Evolutionary conservation across 768 basidiomycete genomes (phyloP).

Genomic region (Auriscalpium vulgare): DNA sequence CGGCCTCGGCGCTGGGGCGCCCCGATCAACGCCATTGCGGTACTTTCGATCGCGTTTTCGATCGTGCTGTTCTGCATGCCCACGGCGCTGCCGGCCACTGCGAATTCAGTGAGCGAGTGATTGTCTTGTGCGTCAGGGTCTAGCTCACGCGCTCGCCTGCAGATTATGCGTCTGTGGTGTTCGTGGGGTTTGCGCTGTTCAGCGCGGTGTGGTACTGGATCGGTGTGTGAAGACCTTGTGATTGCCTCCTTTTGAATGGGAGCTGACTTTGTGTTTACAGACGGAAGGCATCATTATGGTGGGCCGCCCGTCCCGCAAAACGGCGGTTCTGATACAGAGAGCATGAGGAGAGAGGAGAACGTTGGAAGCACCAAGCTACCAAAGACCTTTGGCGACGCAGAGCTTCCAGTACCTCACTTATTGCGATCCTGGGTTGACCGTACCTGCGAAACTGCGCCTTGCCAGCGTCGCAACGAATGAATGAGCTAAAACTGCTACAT

Average conservation of each 20-base stretch:
- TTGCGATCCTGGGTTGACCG: too few species aligned
- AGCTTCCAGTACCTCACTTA: too few species aligned
- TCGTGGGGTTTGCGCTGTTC: slow-evolving; percentile 51
- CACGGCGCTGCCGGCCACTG: slow-evolving; percentile 47
- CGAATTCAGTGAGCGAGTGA: slow-evolving; percentile 38
- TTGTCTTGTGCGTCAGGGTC: background rate
- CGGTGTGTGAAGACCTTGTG: slow-evolving; percentile 28
- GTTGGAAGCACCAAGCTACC: too few species aligned
- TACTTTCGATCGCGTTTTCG: slow-evolving; percentile 54
- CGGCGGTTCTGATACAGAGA: too few species aligned
- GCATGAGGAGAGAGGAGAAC: too few species aligned
- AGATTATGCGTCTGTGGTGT: slow-evolving; percentile 66
- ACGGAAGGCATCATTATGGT: slow-evolving; percentile 34
- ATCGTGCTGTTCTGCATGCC: slow-evolving; percentile 67
- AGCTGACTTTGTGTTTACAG: slow-evolving; percentile 17
- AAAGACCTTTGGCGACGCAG: too few species aligned
- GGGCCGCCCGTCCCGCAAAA: slow-evolving; percentile 29
- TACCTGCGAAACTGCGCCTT: too few species aligned
- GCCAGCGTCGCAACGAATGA: too few species aligned
- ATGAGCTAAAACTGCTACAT: too few species aligned
- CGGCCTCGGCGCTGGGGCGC: slow-evolving; percentile 35
- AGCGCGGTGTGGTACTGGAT: slow-evolving; percentile 56
- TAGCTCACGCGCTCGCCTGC: background rate
- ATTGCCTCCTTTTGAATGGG: background rate
- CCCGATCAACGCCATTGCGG: slow-evolving; percentile 40